These are phyloP conservation scores for Alternaria arborescens DNA, from an alignment of 2,329 filamentous ascomycete genomes.

Conservation along the genomic window DNA sequence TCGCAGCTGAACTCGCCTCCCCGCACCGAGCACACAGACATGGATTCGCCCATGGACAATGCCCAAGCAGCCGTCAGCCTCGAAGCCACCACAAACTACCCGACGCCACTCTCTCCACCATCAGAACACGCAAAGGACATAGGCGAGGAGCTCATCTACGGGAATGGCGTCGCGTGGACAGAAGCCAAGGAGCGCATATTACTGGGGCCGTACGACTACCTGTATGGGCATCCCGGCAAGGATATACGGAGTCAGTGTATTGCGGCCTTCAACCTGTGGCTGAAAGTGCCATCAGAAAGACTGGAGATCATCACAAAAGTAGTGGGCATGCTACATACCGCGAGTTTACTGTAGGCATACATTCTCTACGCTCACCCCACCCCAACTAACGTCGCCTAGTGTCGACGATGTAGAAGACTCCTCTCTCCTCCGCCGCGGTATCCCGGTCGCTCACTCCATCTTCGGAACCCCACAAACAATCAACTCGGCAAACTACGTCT, in stretches of 20 bases:
- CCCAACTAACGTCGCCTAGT: conserved; percentile 13
- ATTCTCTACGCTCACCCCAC: not conserved
- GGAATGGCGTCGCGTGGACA: conserved; percentile 66
- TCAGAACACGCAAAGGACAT: conserved; percentile 37
- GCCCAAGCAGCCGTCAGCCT: conserved; percentile 4
- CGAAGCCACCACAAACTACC: conserved; percentile 35
- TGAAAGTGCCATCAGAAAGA: conserved; percentile 74
- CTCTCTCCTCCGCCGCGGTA: conserved; percentile 76
- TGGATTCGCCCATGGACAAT: conserved; percentile 12
- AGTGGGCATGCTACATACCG: conserved; percentile 85
- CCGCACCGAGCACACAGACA: not conserved
- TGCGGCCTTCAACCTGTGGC: conserved; percentile 80
- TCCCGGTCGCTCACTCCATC: conserved; percentile 83
- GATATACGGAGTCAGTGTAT: conserved; percentile 84
- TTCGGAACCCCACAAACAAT: conserved; percentile 89
- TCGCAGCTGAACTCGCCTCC: conserved; percentile 1
- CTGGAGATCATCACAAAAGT: conserved; percentile 80
- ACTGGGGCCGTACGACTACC: conserved; percentile 81
- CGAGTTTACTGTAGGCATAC: conserved; percentile 69
- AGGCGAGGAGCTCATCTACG: conserved; percentile 53
- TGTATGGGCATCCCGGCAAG: conserved; percentile 81
- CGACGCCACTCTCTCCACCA: conserved; percentile 42
- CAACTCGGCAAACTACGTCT: conserved; percentile 89
- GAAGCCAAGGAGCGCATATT: conserved; percentile 79
- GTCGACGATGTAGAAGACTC: conserved; percentile 90